Base-by-base conservation (phyloP, 2,329 filamentous ascomycete species). In the Rutstroemia sp. region DNA sequence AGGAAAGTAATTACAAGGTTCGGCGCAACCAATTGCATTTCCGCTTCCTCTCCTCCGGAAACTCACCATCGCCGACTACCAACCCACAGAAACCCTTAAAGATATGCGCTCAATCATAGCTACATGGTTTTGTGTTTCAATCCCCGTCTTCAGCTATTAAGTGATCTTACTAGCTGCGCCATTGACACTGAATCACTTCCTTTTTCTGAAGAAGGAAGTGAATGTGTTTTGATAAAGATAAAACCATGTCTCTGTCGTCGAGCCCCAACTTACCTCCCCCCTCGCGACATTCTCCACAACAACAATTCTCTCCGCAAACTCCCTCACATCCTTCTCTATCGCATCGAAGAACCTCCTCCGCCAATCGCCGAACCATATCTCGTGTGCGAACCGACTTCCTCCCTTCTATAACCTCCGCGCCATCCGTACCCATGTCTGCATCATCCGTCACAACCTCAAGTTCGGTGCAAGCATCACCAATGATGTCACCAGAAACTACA, bases 401-500 rank as follows among this genome's bases (percentile, higher is more conserved):
- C 12, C 61, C 65, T n/a, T 51, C 60, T 4, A 61, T 65, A 34
- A 57, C 60, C 38, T 63, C 63, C 44, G 58, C 61, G 49, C 64
- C 74, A 49, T 72, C 73, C 34, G 66, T 78, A 42, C 77, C 80
- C 37, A 68, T 73, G 41, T 83, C 80, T 38, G 76, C 80, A 55
- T 82, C 80, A 17, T 80, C 81, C 27, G 72, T 77, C 56, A 75
- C 80, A 44, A 69, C 68, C 21, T 80, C 81, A 55, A 79, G 74
- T 65, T 80, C 79, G 14, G 75, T 74, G 57, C 76, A 80, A 63
- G 74, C 73, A 58, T 85, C 82, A 4, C 81, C 82, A 54, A 72
- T 78, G 66, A 76, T 82, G 75, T 79, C 80, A 39, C 77, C 81
- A 12, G 78, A 80, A 21, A 72, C 75, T 2, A 71, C 75, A 38